Base-by-base conservation (phyloP, 2,329 filamentous ascomycete genomes). In the Apiospora saccharicola region DNA sequence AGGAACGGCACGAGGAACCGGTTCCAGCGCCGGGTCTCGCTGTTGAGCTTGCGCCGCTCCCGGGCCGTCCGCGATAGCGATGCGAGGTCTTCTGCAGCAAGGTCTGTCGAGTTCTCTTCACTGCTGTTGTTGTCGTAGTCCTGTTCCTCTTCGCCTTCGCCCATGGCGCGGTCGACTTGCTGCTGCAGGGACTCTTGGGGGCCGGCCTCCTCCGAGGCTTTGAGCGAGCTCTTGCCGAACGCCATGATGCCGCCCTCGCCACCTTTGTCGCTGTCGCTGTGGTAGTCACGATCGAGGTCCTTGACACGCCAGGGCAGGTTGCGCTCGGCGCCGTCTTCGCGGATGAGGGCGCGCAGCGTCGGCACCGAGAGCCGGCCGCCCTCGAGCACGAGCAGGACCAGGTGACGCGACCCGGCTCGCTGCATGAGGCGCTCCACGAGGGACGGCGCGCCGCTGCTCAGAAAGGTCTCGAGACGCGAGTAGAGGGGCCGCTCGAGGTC, bases 1-100 rank as follows among this genome's bases (percentile, higher is more conserved):
- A 83, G 78, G 73, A 93, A 91, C 5, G 86, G 85, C 30, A 92
- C 76, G 19, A 92, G 81, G 82, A 89, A 89, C 53, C 87, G 81
- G 47, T 78, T 76, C 71, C 80, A 84, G 77, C 82, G 83, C 72
- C 81, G 75, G 51, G 82, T 78, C 72, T 80, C 78, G 37, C 46
- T 37, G 16, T 19, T 67, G 43, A 44, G 41, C 67, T 30, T 70
- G n/a, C 49, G 30, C 22, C 47, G 34, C 37, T 49, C 44, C 24
- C 44, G 44, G 10, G 44, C 67, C 30, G 57, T 41, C 57, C 57
- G 57, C 57, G 57, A 64, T 8, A 64, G 57, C 34, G 34, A 37
- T 10, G 57, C 57, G 8, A 41, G 22, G 19, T 41, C 34, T n/a
- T 34, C 34, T 37, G 57, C 22, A 16, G 43, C 37, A 41, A 41